Conservation (phyloP, 1,284 basidiomycete genomes). For the Sparassis latifolia region DNA sequence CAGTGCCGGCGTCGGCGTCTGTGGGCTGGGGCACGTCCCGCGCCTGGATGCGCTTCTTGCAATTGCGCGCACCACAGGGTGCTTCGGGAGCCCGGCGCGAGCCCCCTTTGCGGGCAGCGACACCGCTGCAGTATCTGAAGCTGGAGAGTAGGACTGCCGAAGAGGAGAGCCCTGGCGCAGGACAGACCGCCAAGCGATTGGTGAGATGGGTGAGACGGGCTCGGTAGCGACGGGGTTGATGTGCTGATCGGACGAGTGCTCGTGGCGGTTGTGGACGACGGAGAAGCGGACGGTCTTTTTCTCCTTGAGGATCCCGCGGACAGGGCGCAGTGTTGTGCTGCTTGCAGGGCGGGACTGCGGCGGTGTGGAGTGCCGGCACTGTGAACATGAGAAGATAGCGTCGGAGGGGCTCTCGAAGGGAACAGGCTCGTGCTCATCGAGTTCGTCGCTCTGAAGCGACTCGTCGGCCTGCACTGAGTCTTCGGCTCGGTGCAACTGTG, state of each 20-base stretch:
- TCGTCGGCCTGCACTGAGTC: not conserved
- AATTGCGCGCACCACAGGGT: constrained; percentile 23
- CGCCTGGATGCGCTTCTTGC: constrained; percentile 5
- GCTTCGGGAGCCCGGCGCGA: constrained; percentile 17
- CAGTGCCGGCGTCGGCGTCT: constrained; percentile 7
- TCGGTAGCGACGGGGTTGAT: constrained; percentile 2
- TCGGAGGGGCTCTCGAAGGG: constrained; percentile 18
- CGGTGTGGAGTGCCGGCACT: constrained; percentile 10
- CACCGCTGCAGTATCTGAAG: not conserved
- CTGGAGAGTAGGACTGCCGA: constrained; percentile 8
- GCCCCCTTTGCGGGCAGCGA: not conserved
- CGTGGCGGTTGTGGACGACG: constrained; percentile 20
- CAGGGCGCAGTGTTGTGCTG: constrained; percentile 20
- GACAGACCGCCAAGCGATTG: constrained; percentile 1
- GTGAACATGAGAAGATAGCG: constrained; percentile 2
- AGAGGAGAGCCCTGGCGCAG: constrained; percentile 11
- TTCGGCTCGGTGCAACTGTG: no score
- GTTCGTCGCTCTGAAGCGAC: not conserved
- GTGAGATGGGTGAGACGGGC: not conserved
- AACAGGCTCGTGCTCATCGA: constrained; percentile 16
- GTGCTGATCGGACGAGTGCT: constrained; percentile 9
- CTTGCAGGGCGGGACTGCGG: constrained; percentile 15
- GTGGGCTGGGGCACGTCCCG: constrained; percentile 3
- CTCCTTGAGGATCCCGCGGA: constrained; percentile 29
- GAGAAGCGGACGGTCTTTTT: constrained; percentile 32